A percentile compares a stretch with the other conserved stretches of the same genome.
phyloP scores from a whole-genome alignment of 2,329 filamentous ascomycete genomes.

The Ophiostoma pallidulum region DNA sequence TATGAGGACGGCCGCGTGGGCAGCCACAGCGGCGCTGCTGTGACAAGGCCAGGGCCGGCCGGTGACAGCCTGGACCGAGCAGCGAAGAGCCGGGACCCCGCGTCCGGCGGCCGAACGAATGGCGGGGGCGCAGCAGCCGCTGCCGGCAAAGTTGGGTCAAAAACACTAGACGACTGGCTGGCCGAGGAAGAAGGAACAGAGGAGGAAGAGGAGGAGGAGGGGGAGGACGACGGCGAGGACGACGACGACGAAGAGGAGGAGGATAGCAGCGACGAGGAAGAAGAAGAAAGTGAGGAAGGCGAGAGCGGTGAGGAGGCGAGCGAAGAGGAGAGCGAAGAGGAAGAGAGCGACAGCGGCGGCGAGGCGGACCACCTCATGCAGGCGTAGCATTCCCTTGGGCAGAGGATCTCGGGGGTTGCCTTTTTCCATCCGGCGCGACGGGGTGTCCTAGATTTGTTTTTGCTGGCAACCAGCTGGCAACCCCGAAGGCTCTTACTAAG shows the following conservation, averaged over 20 bases:
- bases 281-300: conserved; percentile 8
- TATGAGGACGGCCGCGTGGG: conserved; percentile 25
- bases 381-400: no score
- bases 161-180: conserved; percentile 89
- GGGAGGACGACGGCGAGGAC: conserved; percentile 38
- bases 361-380: not conserved
- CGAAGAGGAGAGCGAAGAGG: conserved; percentile 4
- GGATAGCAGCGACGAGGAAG: conserved; percentile 29
- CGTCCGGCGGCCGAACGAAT: conserved; percentile 29
- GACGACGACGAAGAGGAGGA: conserved; percentile 42
- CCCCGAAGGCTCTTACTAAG: no score
- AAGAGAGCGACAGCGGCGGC: not conserved
- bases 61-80: conserved; percentile 55
- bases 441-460: no score
- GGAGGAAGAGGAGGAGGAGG: conserved; percentile 42
- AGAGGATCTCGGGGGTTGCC: no score
- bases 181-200: conserved; percentile 55
- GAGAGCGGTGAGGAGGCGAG: not conserved
- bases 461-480: no score
- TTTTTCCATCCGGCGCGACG: no score
- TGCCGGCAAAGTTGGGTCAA: conserved; percentile 52
- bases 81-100: conserved; percentile 19
- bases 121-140: no score
- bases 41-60: conserved; percentile 46
- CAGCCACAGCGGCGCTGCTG: conserved; percentile 17